phyloP scores from a whole-genome alignment of 2,329 filamentous ascomycete species.

The Fusarium globosum region DNA sequence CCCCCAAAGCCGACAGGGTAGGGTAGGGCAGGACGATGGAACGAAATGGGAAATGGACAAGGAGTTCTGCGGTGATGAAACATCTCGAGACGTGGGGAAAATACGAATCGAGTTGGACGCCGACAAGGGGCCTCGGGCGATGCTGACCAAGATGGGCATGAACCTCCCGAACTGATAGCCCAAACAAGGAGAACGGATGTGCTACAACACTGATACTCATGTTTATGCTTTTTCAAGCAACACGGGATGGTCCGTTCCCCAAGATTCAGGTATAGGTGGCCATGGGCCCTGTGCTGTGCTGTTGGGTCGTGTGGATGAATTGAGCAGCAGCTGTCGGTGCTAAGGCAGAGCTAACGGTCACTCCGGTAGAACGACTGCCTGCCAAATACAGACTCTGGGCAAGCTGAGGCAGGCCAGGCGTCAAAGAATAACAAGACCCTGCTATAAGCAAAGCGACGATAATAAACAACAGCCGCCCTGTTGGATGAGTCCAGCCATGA shows the following conservation, averaged over 20 bases:
- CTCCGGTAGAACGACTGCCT: conserved; percentile 1
- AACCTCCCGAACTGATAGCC: conserved; percentile 30
- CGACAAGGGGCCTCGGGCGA: conserved; percentile 23
- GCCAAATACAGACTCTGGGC: background rate
- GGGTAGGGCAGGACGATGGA: conserved; percentile 14
- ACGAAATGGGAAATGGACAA: conserved; percentile 33
- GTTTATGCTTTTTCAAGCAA: conserved; percentile 2
- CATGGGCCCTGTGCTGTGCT: conserved; percentile 1
- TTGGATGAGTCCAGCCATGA: conserved; percentile 16
- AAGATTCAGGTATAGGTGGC: conserved; percentile 37
- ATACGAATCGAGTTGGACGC: conserved; percentile 42
- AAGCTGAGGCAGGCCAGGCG: conserved; percentile 1
- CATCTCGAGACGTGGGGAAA: conserved; percentile 45
- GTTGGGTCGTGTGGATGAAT: background rate
- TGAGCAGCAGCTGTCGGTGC: background rate
- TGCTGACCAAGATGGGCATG: conserved; percentile 22
- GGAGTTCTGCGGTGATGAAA: conserved; percentile 41
- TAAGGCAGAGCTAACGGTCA: conserved; percentile 11
- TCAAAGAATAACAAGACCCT: conserved; percentile 4
- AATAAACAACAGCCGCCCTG: conserved; percentile 3
- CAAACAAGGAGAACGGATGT: conserved; percentile 24
- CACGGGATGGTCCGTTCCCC: conserved; percentile 42
- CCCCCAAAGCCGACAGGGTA: conserved; percentile 7
- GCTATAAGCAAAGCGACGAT: background rate
- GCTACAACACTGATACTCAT: conserved; percentile 20